These are phyloP conservation scores for Saposhnikovia divaricata DNA, from an alignment of 129 eudicot genomes.

Conservation along the genomic window DNA sequence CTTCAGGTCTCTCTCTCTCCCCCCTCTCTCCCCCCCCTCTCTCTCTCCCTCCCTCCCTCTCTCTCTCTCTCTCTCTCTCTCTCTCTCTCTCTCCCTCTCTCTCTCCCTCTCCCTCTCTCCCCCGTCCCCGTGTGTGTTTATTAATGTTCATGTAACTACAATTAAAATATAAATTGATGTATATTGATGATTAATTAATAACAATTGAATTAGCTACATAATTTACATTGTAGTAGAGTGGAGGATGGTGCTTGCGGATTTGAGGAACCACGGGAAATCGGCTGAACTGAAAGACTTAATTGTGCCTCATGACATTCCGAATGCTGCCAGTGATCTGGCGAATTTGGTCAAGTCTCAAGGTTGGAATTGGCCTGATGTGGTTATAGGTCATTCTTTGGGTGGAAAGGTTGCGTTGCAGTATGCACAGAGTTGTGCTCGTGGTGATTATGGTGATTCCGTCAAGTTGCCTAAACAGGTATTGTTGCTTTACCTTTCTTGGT, in stretches of 20 bases:
- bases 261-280: conserved; percentile 94
- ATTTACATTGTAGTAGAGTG: conserved; percentile 33
- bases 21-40: too few relatives aligned
- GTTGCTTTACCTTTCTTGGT: neutral
- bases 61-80: neutral
- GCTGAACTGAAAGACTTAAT: conserved; percentile 47
- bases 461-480: conserved; percentile 78
- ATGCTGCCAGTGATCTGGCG: conserved; percentile 81
- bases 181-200: neutral
- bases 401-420: conserved; percentile 91
- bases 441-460: conserved; percentile 58
- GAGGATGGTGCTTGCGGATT: conserved; percentile 81
- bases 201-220: neutral
- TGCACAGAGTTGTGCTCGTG: conserved; percentile 67
- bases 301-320: conserved; percentile 71
- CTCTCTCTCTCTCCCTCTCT: too few relatives aligned
- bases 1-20: conserved; percentile 25
- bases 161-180: neutral
- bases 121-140: too few relatives aligned
- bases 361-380: conserved; percentile 92
- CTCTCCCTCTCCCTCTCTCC: too few relatives aligned
- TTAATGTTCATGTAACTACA: too few relatives aligned
- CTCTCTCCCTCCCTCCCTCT: too few relatives aligned
- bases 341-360: conserved; percentile 53
- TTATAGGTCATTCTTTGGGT: conserved; percentile 95